Base-by-base conservation (phyloP, 148 eudicot genomes). In the Vaccinium macrocarpon region DNA sequence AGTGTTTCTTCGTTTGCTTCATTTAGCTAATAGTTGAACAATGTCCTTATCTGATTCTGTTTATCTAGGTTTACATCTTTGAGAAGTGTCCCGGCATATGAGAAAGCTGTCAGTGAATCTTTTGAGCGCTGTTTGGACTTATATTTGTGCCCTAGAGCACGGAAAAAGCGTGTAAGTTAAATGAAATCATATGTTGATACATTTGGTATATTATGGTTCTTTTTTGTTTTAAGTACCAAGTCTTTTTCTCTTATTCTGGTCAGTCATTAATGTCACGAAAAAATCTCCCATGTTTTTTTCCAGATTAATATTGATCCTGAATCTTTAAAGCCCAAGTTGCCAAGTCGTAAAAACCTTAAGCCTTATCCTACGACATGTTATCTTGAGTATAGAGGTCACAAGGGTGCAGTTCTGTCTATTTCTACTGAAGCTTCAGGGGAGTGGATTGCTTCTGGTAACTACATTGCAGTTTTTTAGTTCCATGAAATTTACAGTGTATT, bases 261-360 rank as follows among this genome's bases (percentile, higher is more conserved):
- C 46, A 35, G 7, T 29, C 48, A 49, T 25, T 59, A n/a, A 57
- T 35, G 51, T 87, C 46, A 81, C 13, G 10, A 57, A 16, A 46
- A 46, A 46, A 56, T 0, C 38, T 12, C 77, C 78, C 75, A 46
- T 42, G 66, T 5, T 4, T 82, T 80, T 82, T 82, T 85, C 77
- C 91, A 97, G 99, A 88, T 97, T 82, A 92, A 95, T 84, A 89
- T 97, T 87, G 95, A 97, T 90, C 99, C 99, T 29, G 99, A 97
- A 86, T 88, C 94, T 35, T 84, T 97, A 87, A 97, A 97, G 87
- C 95, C 94, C 21, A 95, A 97, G 90, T 82, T 86, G 51, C 98
- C 99, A 23, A 92, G 94, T 85, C 94, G 91, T 53, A 95, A 94
- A 84, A 96, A 95, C 89, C 94, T 97, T 84, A 93, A 86, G 83